Evolutionary conservation across 805 yeast genomes (phyloP).

Genomic region (Saccharomycopsis amapae): DNA sequence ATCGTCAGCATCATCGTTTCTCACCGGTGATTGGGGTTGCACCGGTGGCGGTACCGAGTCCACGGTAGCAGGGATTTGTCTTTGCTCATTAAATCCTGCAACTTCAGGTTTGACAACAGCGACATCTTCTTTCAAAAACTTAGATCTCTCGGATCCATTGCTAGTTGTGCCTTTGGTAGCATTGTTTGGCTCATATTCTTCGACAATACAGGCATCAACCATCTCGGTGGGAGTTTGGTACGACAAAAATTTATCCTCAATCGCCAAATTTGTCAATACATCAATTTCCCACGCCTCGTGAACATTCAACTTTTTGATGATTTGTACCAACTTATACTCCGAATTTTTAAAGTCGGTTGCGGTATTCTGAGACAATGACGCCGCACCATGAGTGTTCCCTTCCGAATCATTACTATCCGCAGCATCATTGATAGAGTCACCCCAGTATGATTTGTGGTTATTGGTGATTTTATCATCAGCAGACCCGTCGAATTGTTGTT

Average conservation of each 20-base stretch:
- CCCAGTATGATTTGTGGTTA: not conserved
- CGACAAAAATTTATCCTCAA: conserved; percentile 36
- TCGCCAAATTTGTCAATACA: conserved; percentile 42
- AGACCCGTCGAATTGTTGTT: conserved; percentile 6
- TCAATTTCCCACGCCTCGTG: conserved; percentile 50
- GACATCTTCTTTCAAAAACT: not conserved
- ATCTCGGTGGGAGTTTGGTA: conserved; percentile 56
- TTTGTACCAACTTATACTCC: conserved; percentile 34
- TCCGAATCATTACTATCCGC: conserved; percentile 1
- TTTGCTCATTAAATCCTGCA: not conserved
- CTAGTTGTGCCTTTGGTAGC: not conserved
- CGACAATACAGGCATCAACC: conserved; percentile 52
- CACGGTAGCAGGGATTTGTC: too few relatives aligned
- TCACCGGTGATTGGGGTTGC: too few relatives aligned
- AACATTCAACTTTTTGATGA: conserved; percentile 44
- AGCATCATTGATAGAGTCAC: not conserved
- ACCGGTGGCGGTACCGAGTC: too few relatives aligned
- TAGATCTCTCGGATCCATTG: not conserved
- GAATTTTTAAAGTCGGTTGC: conserved; percentile 26
- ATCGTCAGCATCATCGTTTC: too few relatives aligned
- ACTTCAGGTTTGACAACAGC: too few relatives aligned
- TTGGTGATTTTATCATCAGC: not conserved
- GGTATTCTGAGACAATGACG: conserved; percentile 17
- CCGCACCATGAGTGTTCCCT: not conserved
- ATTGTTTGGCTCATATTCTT: conserved; percentile 31